These are phyloP conservation scores for Coffea eugenioides DNA, from an alignment of 257 asterid species.

Conservation along the genomic window DNA sequence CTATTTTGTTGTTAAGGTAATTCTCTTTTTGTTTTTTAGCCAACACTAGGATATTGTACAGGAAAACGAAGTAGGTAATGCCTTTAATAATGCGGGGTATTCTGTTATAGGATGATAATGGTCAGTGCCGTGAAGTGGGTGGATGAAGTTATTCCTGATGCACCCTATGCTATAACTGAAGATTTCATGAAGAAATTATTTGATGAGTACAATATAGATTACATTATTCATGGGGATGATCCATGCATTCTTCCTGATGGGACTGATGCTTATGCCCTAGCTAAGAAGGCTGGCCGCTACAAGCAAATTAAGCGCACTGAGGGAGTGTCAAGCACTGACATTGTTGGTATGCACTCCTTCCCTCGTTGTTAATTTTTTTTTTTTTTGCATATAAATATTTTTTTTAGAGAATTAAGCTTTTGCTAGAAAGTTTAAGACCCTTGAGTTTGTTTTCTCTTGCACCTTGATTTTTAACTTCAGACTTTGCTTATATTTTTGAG, in stretches of 20 bases:
- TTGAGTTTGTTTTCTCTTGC: background rate
- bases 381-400: background rate
- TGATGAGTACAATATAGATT: conserved; percentile 82
- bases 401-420: background rate
- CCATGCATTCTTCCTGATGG: conserved; percentile 97
- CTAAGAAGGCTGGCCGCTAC: conserved; percentile 90
- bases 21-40: no score
- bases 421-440: background rate
- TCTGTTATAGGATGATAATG: conserved; percentile 74
- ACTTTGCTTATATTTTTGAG: background rate
- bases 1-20: background rate
- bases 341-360: conserved; percentile 60
- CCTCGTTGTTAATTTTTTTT: conserved; percentile 14
- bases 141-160: conserved; percentile 93
- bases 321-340: conserved; percentile 95
- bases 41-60: background rate
- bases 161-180: conserved; percentile 95
- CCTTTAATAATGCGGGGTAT: background rate
- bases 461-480: conserved; percentile 12
- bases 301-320: conserved; percentile 96
- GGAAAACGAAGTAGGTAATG: conserved; percentile 2
- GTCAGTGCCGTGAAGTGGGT: conserved; percentile 98
- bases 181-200: conserved; percentile 90
- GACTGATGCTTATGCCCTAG: conserved; percentile 94
- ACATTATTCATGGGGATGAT: conserved; percentile 94